These are phyloP conservation scores for Candida tibetensis DNA, from an alignment of 805 yeast species.

Conservation along the genomic window DNA sequence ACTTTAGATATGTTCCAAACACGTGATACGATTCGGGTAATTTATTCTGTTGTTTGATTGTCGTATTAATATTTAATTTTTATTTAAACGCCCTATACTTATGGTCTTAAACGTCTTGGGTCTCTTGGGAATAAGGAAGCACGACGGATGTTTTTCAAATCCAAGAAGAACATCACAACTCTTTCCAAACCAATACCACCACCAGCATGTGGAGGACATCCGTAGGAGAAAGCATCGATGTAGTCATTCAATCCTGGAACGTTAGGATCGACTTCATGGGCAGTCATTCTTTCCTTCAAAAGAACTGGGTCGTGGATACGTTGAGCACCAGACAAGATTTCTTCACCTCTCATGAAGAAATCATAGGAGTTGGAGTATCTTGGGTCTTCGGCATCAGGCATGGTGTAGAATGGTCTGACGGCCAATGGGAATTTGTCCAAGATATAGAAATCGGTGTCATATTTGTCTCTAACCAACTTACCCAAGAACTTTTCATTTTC, in stretches of 20 bases:
- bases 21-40: too few relatives aligned
- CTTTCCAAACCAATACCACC: conserved; percentile 99
- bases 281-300: conserved; percentile 75
- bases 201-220: conserved; percentile 99
- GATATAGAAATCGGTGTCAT: conserved; percentile 96
- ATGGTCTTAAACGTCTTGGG: conserved; percentile 91
- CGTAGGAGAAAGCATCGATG: conserved; percentile 87
- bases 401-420: conserved; percentile 97
- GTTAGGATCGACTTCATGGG: conserved; percentile 77
- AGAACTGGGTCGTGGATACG: conserved; percentile 94
- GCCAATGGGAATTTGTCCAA: conserved; percentile 98
- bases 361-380: conserved; percentile 96
- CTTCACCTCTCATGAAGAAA: conserved; percentile 99
- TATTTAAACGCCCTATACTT: too few relatives aligned
- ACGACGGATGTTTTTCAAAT: conserved; percentile 94
- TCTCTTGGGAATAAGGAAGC: conserved; percentile 99
- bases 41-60: too few relatives aligned
- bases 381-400: conserved; percentile 95
- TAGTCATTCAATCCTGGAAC: conserved; percentile 86
- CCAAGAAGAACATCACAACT: conserved; percentile 97
- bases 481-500: conserved; percentile 95
- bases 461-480: conserved; percentile 84
- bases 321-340: conserved; percentile 98
- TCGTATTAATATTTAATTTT: too few relatives aligned
- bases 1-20: too few relatives aligned